Conservation (phyloP, 257 asterid genomes). For the Solanum medicagineum region DNA sequence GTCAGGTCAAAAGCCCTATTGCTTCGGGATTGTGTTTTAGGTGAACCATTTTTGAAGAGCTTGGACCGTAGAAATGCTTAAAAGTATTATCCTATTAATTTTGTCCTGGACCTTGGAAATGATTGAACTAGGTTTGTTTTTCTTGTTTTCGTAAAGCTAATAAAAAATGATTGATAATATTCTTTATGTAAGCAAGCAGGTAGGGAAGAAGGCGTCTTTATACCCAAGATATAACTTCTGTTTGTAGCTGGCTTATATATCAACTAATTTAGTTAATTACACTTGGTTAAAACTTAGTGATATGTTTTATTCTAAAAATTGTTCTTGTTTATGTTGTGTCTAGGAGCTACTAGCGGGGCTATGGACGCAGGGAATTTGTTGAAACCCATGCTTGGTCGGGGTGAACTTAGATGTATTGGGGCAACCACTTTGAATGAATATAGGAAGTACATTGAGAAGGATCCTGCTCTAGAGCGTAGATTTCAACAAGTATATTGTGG, state of each 20-base stretch:
- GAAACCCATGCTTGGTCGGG: slow-evolving; percentile 94
- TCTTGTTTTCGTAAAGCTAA: neutral
- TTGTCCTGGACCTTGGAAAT: neutral
- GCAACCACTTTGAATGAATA: slow-evolving; percentile 89
- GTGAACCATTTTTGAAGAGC: neutral
- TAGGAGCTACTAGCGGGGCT: slow-evolving; percentile 83
- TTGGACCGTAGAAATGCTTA: neutral
- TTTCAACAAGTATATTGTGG: slow-evolving; percentile 92
- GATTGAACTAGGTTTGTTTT: neutral
- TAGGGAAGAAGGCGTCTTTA: neutral
- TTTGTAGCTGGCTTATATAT: neutral
- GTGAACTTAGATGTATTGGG: slow-evolving; percentile 89
- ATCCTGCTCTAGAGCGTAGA: slow-evolving; percentile 90
- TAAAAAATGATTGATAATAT: neutral
- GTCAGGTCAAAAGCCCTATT: neutral
- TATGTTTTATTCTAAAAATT: neutral
- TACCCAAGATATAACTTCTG: neutral
- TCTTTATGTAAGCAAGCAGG: neutral
- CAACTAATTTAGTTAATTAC: neutral
- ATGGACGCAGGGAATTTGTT: slow-evolving; percentile 92
- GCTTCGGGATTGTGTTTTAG: neutral
- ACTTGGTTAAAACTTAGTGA: neutral
- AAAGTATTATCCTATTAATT: neutral
- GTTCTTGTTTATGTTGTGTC: neutral
- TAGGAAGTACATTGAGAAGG: slow-evolving; percentile 87